A percentile compares a stretch with the other conserved stretches of the same genome.
Evolutionary conservation across 208 protist species (phyloP).

Genomic region (Trypanosoma scelopori): DNA sequence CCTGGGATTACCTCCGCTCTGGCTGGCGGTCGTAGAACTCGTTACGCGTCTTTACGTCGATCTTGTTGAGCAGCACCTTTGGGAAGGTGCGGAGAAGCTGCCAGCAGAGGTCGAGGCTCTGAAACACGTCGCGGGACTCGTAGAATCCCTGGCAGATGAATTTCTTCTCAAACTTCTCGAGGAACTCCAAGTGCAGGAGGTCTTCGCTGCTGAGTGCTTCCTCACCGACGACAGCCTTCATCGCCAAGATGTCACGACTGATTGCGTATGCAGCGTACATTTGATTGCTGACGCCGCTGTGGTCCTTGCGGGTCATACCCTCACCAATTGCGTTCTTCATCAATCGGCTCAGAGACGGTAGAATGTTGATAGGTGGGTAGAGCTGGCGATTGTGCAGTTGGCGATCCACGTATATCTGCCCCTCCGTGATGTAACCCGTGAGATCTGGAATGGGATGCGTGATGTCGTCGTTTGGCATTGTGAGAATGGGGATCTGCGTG

Average conservation of each 20-base stretch:
- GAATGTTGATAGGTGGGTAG: constrained; percentile 99
- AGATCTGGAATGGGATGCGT: constrained; percentile 99
- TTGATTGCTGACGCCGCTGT: constrained; percentile 99
- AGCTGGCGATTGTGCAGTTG: constrained; percentile 99
- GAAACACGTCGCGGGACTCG: constrained; percentile 98
- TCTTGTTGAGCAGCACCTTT: constrained; percentile 97
- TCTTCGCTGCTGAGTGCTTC: constrained; percentile 99
- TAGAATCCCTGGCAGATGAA: constrained; percentile 98
- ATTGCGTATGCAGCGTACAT: constrained; percentile 99
- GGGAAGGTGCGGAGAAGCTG: constrained; percentile 98
- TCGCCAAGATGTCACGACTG: constrained; percentile 98
- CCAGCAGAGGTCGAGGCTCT: constrained; percentile 99
- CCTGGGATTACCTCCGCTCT: constrained; percentile 34
- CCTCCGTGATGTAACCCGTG: constrained; percentile 99
- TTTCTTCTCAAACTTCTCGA: constrained; percentile 99
- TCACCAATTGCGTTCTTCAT: constrained; percentile 99
- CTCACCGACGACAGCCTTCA: constrained; percentile 99
- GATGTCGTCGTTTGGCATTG: constrained; percentile 99
- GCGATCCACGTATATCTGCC: constrained; percentile 99
- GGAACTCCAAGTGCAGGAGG: constrained; percentile 99
- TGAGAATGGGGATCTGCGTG: constrained; percentile 99
- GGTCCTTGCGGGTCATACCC: constrained; percentile 99
- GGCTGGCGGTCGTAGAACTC: constrained; percentile 93
- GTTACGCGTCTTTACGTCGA: constrained; percentile 94
- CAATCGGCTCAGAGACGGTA: constrained; percentile 99